phyloP scores from a whole-genome alignment of 306 rosid genomes.

The Corylus avellana region DNA sequence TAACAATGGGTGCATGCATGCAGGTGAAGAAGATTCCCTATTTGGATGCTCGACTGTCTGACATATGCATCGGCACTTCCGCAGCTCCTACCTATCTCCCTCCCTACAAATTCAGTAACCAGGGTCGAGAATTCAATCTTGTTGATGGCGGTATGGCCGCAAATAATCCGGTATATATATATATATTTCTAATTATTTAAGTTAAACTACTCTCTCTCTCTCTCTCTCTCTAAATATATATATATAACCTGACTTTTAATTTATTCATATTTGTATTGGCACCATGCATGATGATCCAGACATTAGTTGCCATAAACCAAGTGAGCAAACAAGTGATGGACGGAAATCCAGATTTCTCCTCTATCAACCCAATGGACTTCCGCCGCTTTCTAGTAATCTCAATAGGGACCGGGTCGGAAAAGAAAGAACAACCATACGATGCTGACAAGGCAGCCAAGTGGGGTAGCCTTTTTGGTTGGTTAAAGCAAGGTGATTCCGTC shows the following conservation, averaged over 20 bases:
- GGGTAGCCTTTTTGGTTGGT: too few relatives aligned
- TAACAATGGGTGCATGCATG: too few relatives aligned
- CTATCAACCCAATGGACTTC: slow-evolving; percentile 35
- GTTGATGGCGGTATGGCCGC: slow-evolving; percentile 73
- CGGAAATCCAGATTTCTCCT: slow-evolving; percentile 35
- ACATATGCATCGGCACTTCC: slow-evolving; percentile 54
- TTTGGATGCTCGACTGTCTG: slow-evolving; percentile 48
- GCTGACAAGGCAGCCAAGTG: too few relatives aligned
- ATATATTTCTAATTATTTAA: too few relatives aligned
- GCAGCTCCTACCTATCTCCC: slow-evolving; percentile 72
- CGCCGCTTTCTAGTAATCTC: slow-evolving; percentile 36
- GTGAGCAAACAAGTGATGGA: slow-evolving; percentile 34
- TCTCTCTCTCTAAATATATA: too few relatives aligned
- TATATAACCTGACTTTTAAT: background rate
- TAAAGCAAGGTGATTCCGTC: too few relatives aligned
- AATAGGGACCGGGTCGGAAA: slow-evolving; percentile 45
- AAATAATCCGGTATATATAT: slow-evolving; percentile 49
- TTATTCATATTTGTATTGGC: too few relatives aligned
- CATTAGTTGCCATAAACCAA: slow-evolving; percentile 40
- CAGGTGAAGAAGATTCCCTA: slow-evolving; percentile 35
- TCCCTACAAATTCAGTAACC: slow-evolving; percentile 41
- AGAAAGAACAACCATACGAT: slow-evolving; percentile 15
- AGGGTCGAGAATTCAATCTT: slow-evolving; percentile 50
- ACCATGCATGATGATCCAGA: slow-evolving; percentile 10
- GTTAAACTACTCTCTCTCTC: too few relatives aligned